Conservation (phyloP, 805 yeast species). For the Yamadazyma akitaensis region DNA sequence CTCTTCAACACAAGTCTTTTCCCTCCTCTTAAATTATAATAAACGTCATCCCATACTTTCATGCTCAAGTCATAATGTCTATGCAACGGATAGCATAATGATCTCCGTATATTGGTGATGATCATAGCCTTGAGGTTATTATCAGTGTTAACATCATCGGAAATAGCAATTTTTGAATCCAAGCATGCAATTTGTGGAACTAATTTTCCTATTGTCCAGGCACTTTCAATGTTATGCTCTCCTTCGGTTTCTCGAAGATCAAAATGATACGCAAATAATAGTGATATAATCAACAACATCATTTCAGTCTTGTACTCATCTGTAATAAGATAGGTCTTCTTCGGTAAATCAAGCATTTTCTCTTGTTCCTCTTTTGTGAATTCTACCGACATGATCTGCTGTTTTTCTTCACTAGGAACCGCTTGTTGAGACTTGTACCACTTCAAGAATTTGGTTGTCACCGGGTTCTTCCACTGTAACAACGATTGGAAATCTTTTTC, state of each 20-base stretch:
- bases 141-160: conserved; percentile 14
- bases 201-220: conserved; percentile 90
- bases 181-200: conserved; percentile 73
- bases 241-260: conserved; percentile 74
- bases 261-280: conserved; percentile 70
- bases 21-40: conserved; percentile 63
- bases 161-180: conserved; percentile 52
- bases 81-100: conserved; percentile 77
- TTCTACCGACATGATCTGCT: conserved; percentile 39
- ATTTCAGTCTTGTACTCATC: conserved; percentile 46
- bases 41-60: conserved; percentile 75
- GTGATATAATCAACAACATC: conserved; percentile 59
- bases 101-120: conserved; percentile 63
- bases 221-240: conserved; percentile 75
- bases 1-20: conserved; percentile 59
- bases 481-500: conserved; percentile 44
- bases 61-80: conserved; percentile 60
- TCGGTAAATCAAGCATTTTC: conserved; percentile 66
- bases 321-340: conserved; percentile 54
- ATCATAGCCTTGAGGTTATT: conserved; percentile 51
- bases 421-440: conserved; percentile 44
- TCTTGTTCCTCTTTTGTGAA: conserved; percentile 63
- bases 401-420: conserved; percentile 20
- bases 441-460: conserved; percentile 39
- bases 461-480: conserved; percentile 52